A percentile compares a stretch with the other conserved stretches of the same genome.
Conservation (phyloP, 768 basidiomycete species). For the Boletus bicolor region DNA sequence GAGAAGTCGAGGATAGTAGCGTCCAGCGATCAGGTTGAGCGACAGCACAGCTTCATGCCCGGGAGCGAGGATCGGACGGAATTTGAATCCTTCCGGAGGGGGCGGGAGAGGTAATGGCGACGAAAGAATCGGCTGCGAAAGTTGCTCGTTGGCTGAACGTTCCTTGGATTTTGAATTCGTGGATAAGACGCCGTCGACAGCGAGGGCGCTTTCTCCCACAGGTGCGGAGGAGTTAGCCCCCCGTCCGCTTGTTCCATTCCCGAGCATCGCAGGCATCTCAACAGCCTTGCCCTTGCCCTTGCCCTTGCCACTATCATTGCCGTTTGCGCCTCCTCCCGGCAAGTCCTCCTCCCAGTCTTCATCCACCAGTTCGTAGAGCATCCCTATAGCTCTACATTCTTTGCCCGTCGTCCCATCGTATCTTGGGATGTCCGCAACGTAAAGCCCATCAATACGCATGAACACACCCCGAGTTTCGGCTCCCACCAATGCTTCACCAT, state of each 20-base stretch:
- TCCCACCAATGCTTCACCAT: constrained; percentile 16
- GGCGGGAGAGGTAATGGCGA: constrained; percentile 48
- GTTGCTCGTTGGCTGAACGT: constrained; percentile 28
- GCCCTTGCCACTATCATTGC: constrained; percentile 19
- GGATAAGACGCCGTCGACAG: constrained; percentile 12
- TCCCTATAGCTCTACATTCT: constrained; percentile 68
- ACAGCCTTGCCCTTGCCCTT: constrained; percentile 34
- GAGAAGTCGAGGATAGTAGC: constrained; percentile 77
- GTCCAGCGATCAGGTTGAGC: constrained; percentile 67
- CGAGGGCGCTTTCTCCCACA: constrained; percentile 17
- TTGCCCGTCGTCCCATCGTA: constrained; percentile 40
- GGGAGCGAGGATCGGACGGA: constrained; percentile 60
- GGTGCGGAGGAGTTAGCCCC: not conserved
- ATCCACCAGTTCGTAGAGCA: constrained; percentile 77
- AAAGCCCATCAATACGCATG: constrained; percentile 65
- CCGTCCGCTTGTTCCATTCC: constrained; percentile 6
- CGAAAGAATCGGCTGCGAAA: constrained; percentile 35
- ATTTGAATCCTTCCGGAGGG: constrained; percentile 65
- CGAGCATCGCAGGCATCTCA: constrained; percentile 15
- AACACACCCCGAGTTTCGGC: constrained; percentile 56
- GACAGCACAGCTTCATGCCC: constrained; percentile 66
- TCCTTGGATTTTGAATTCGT: constrained; percentile 14
- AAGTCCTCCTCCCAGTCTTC: constrained; percentile 53
- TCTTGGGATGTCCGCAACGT: constrained; percentile 52
- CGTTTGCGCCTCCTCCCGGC: constrained; percentile 27